These are phyloP conservation scores for Simplicillium aogashimaense DNA, from an alignment of 2,329 filamentous ascomycete species.

Conservation along the genomic window DNA sequence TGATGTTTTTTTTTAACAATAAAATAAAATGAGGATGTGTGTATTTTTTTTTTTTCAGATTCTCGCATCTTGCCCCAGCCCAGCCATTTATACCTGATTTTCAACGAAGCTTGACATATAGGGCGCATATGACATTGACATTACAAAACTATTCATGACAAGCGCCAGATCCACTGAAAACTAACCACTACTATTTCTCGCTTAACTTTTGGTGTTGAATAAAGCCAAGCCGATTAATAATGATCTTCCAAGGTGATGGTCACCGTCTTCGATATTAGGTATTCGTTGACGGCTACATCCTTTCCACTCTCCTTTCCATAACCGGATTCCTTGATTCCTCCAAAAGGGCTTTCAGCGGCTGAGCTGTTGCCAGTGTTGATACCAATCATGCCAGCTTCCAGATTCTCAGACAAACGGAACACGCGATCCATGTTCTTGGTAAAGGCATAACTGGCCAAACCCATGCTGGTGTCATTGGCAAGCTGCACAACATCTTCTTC, in stretches of 20 bases:
- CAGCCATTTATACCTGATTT: no score
- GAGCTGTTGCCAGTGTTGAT: conserved; percentile 29
- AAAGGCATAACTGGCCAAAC: conserved; percentile 65
- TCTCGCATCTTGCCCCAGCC: no score
- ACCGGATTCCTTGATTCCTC: conserved; percentile 37
- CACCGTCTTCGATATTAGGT: conserved; percentile 33
- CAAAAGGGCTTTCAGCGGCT: conserved; percentile 33
- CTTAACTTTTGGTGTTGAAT: no score
- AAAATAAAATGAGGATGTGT: no score
- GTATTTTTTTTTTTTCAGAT: no score
- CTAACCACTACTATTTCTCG: no score
- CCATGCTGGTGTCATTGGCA: conserved; percentile 58
- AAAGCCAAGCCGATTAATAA: conserved; percentile 12
- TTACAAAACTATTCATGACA: no score
- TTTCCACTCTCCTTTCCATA: conserved; percentile 37
- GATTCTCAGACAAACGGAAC: conserved; percentile 32
- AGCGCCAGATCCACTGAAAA: no score
- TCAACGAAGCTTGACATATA: no score
- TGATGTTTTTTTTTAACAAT: no score
- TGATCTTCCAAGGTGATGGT: conserved; percentile 30
- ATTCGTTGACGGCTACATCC: conserved; percentile 36
- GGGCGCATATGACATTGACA: no score
- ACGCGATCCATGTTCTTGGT: conserved; percentile 31
- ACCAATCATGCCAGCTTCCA: conserved; percentile 34
- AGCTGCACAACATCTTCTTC: conserved; percentile 60